Evolutionary conservation across 176 grass and related monocot genomes (phyloP).

Genomic region (Oryza glaberrima): DNA sequence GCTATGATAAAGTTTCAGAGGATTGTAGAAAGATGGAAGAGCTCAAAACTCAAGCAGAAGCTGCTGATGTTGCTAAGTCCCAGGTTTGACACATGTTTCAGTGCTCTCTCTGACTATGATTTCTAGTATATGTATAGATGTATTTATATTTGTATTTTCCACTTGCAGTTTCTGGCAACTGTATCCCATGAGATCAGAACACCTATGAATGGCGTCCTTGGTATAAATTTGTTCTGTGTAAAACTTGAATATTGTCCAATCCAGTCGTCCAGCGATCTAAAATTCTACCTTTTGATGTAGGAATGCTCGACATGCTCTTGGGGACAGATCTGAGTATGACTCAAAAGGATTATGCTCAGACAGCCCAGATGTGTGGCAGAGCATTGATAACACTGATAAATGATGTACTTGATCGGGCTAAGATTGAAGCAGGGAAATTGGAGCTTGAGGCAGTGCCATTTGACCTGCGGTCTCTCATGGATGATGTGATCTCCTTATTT

Average conservation of each 20-base stretch:
- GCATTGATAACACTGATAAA: constrained; percentile 92
- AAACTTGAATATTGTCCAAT: constrained; percentile 10
- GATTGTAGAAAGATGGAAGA: constrained; percentile 96
- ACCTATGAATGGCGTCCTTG: constrained; percentile 97
- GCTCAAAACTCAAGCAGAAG: constrained; percentile 91
- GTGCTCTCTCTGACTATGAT: not conserved
- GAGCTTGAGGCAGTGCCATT: constrained; percentile 89
- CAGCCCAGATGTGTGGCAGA: constrained; percentile 85
- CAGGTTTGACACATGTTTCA: constrained; percentile 52
- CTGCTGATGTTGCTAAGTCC: constrained; percentile 94
- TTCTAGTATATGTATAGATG: not conserved
- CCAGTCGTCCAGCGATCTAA: not conserved
- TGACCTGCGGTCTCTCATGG: constrained; percentile 77
- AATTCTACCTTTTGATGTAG: constrained; percentile 42
- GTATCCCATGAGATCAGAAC: constrained; percentile 99
- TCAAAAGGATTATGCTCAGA: constrained; percentile 90
- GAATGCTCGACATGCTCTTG: constrained; percentile 96
- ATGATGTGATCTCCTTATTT: constrained; percentile 96
- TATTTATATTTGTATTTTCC: constrained; percentile 24
- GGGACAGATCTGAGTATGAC: constrained; percentile 82
- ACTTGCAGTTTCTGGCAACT: constrained; percentile 90
- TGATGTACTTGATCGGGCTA: constrained; percentile 94
- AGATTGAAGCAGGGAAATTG: constrained; percentile 95
- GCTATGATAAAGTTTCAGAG: constrained; percentile 91
- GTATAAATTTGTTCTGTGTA: constrained; percentile 48